Percentiles rank a stretch among this genome's conserved stretches.
phyloP scores from a whole-genome alignment of 1,139 yeast genomes.

The Yamadazyma atlantica region DNA sequence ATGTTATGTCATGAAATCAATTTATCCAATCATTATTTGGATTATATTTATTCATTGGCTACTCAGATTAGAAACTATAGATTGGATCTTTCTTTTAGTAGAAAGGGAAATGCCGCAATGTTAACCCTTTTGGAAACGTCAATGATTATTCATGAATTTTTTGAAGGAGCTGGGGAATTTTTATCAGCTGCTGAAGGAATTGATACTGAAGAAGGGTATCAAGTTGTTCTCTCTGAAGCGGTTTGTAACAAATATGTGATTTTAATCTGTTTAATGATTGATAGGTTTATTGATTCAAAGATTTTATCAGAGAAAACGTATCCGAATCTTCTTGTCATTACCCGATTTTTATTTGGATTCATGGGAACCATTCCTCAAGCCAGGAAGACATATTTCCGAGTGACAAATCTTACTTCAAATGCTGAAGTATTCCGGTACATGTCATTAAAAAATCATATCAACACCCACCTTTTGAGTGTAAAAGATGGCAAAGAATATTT shows the following conservation, averaged over 20 bases:
- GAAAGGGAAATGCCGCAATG: conserved; percentile 48
- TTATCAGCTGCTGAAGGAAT: conserved; percentile 43
- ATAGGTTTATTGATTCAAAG: conserved; percentile 28
- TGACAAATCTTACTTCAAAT: not conserved
- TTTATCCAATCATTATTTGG: conserved; percentile 48
- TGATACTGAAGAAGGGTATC: conserved; percentile 34
- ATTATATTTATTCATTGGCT: conserved; percentile 61
- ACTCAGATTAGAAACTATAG: conserved; percentile 17
- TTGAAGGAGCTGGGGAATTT: conserved; percentile 53
- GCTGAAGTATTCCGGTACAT: not conserved
- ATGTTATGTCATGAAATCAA: conserved; percentile 60
- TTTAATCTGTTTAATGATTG: conserved; percentile 61
- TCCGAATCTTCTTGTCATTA: conserved; percentile 57
- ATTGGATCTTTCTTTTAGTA: conserved; percentile 34
- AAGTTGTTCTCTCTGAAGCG: conserved; percentile 36
- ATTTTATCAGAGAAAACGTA: conserved; percentile 11
- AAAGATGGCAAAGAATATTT: not conserved
- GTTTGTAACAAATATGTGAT: conserved; percentile 52
- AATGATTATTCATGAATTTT: conserved; percentile 70
- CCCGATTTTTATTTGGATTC: conserved; percentile 60
- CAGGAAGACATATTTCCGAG: conserved; percentile 27
- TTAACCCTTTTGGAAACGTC: conserved; percentile 58
- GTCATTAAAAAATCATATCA: too few relatives aligned
- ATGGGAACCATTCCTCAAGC: conserved; percentile 50
- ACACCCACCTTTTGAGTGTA: too few relatives aligned